phyloP scores from a whole-genome alignment of 257 asterid genomes.

The Nicotiana knightiana region DNA sequence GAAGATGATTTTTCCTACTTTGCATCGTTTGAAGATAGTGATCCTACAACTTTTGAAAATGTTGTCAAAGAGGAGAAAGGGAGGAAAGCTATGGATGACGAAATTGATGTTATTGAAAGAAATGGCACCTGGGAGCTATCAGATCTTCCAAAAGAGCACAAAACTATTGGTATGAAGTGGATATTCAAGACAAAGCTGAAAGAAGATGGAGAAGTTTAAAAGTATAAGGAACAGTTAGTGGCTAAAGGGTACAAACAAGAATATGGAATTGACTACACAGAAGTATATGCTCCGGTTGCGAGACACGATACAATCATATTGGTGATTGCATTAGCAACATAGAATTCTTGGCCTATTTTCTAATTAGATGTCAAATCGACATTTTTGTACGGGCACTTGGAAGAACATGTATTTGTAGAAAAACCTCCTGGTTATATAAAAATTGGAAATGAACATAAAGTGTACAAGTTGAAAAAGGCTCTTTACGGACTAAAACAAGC shows the following conservation, averaged over 20 bases:
- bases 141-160: not conserved
- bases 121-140: not conserved
- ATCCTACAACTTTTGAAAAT: not conserved
- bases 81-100: not conserved
- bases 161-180: not conserved
- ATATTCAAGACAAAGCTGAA: not conserved
- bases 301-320: too few relatives aligned
- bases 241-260: not conserved
- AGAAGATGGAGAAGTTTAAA: not conserved
- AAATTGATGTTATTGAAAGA: not conserved
- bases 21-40: not conserved
- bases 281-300: too few relatives aligned
- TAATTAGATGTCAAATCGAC: too few relatives aligned
- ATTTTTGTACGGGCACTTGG: too few relatives aligned
- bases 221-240: constrained; percentile 12
- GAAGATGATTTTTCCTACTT: not conserved
- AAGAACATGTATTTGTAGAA: too few relatives aligned
- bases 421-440: too few relatives aligned
- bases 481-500: too few relatives aligned
- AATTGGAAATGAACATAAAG: too few relatives aligned
- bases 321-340: too few relatives aligned
- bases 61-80: not conserved
- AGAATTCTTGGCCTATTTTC: too few relatives aligned
- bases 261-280: not conserved
- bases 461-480: too few relatives aligned